Evolutionary conservation across 2,329 filamentous ascomycete genomes (phyloP), one percentile per base, ranked within the genome.

Genomic region (Tympanopsis confertula): DNA sequence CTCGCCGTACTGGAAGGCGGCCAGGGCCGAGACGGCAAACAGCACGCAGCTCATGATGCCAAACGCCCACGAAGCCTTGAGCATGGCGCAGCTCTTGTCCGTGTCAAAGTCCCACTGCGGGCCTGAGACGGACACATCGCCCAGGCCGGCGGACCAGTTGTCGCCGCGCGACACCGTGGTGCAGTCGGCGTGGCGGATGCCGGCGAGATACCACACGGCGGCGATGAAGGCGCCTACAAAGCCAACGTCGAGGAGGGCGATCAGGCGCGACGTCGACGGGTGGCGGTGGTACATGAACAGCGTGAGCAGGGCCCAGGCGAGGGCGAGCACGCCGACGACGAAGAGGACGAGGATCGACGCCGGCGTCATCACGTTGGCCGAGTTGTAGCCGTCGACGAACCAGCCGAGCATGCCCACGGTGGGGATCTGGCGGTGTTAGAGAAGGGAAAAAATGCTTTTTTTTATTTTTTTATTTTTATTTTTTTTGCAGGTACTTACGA

Each of bases 11-110:
- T 68, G 55, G 45, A 66, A 71, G 19, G 87, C 86, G 32, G 91
- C 65, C 19, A 89, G 60, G 37, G 76, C 72, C 3, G 86, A 91
- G 52, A 82, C 65, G 56, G 82, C 79, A 62, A 94, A 94, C 55
- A 88, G 80, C 45, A 91, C 64, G 46, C 68, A 66, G 57, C 91
- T 85, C 71, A 95, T 93, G 57, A 96, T 95, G 36, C 75, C 86
- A 47, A 95, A 79, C 3, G 86, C 89, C 61, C 86, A 96, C 47
- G 69, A 72, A 1, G 88, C 82, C 72, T 95, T 96, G 52, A 94
- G 74, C 86, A 95, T 91, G 36, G 82, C 74, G 62, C 89, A 96
- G 4, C 77, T 75, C 68, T 89, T 89, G 58, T 85, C 69, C 26
- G 78, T 58, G 38, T 69, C 58, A 29, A 78, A 52, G 30, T 68